Evolutionary conservation across 73 alveolate species (phyloP).

Genomic region (Halteria grandinella): DNA sequence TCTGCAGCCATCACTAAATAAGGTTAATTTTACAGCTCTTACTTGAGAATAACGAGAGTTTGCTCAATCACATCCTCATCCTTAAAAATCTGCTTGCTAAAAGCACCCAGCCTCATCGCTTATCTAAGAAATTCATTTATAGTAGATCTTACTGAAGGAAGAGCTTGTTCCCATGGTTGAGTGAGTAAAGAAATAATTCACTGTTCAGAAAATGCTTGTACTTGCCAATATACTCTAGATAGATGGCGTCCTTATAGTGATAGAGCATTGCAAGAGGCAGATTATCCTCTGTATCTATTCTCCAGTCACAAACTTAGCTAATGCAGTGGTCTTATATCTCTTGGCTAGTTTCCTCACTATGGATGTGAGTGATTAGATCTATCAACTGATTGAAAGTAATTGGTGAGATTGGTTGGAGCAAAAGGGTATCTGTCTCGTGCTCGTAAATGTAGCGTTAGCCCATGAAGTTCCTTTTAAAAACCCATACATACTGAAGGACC

Average conservation of each 20-base stretch:
- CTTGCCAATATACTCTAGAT: slow-evolving; percentile 42
- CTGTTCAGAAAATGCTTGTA: slow-evolving; percentile 29
- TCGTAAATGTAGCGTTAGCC: slow-evolving; percentile 10
- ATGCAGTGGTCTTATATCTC: too few species aligned
- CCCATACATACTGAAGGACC: slow-evolving; percentile 49
- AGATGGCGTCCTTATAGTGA: slow-evolving; percentile 26
- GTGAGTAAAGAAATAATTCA: slow-evolving; percentile 32
- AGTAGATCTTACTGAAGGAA: slow-evolving; percentile 18
- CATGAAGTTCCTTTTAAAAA: slow-evolving; percentile 32
- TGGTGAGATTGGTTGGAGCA: too few species aligned
- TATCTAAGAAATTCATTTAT: neutral
- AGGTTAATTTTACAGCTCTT: neutral
- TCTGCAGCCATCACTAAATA: slow-evolving; percentile 43
- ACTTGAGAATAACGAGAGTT: slow-evolving; percentile 29
- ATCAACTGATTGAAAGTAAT: slow-evolving; percentile 16
- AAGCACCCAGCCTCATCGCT: slow-evolving; percentile 48
- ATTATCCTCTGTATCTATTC: slow-evolving; percentile 30
- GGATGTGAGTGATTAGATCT: slow-evolving; percentile 22
- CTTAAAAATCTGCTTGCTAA: slow-evolving; percentile 39
- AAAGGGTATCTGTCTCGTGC: too few species aligned
- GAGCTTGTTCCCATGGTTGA: slow-evolving; percentile 45
- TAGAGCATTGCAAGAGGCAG: slow-evolving; percentile 28
- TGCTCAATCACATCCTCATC: slow-evolving; percentile 40
- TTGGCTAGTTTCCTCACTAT: too few species aligned
- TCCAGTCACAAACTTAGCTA: slow-evolving; percentile 13